Evolutionary conservation across 2,329 filamentous ascomycete species (phyloP), one percentile per base, ranked within the genome.

Genomic region (Aspergillus transmontanensis): DNA sequence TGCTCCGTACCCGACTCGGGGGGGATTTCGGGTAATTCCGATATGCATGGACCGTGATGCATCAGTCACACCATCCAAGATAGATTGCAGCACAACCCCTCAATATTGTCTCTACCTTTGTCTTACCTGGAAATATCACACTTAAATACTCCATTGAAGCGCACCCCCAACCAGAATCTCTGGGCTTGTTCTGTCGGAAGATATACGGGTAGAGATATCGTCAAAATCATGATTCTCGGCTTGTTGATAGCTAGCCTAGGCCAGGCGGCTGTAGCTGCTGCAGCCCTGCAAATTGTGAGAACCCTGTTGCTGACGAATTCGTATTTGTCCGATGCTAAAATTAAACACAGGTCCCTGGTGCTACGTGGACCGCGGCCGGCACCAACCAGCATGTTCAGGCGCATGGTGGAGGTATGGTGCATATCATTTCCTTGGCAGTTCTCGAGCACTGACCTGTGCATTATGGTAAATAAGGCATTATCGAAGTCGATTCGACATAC

Each of bases 361-460:
- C 73, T 2, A 83, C 81, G 16, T 83, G 82, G 81, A 83, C 82
- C 6, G 78, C 79, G 1, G 51, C 61, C 11, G 34, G 82, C 73
- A 78, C 78, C 6, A 80, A 84, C 7, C 81, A 84, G 36, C 86
- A 89, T 66, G 79, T 91, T 3, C 87, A 90, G 78, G 89, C 89
- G 0, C 89, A 90, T 69, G 89, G 88, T 1, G 86, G 84, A 1
- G 87, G 87, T 46, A 80, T 3, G 11, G 23, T 11, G 9, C 39
- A 48, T 28, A 23, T 12, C 6, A 7, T 3, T 7, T 7, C 4
- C n/a, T 9, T 10, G 1, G 0, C 10, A 9, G 28, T 16, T 28
- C 2, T 28, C 3, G 3, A 19, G 3, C 3, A 30, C 26, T 19
- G 11, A 54, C 34, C 6, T 1, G 16, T 3, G 19, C 43, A 10